These are phyloP conservation scores for Colletotrichum sp. DNA, from an alignment of 2,329 filamentous ascomycete species.

Conservation along the genomic window DNA sequence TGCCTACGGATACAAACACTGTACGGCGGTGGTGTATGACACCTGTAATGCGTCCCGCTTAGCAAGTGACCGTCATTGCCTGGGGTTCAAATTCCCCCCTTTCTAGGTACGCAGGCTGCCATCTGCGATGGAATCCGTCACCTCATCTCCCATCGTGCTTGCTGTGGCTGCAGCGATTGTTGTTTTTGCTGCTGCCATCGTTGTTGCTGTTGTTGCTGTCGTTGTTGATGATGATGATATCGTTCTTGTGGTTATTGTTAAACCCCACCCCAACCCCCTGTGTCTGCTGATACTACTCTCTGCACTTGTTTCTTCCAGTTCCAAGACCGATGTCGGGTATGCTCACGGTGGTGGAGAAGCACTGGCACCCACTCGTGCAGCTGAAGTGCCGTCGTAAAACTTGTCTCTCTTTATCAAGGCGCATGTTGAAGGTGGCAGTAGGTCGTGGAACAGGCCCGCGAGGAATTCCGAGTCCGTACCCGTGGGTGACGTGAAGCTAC, in stretches of 20 bases:
- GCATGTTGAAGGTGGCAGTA: background rate
- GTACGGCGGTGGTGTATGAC: background rate
- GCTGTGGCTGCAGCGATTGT: background rate
- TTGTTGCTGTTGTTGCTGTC: background rate
- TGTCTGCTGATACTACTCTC: background rate
- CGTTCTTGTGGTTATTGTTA: background rate
- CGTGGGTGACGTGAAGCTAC: background rate
- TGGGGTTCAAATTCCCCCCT: background rate
- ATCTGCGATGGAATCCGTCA: background rate
- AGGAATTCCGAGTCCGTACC: background rate
- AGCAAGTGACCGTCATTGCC: background rate
- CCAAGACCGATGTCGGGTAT: background rate
- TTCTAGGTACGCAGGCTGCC: background rate
- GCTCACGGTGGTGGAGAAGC: background rate
- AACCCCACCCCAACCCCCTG: background rate
- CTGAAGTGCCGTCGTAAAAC: background rate
- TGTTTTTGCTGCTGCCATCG: background rate
- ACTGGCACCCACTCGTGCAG: background rate
- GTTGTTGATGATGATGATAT: background rate
- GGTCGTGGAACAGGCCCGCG: background rate
- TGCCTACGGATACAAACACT: background rate
- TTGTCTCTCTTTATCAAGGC: background rate
- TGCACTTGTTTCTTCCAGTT: background rate
- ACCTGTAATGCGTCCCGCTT: background rate
- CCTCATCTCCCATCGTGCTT: background rate